These are phyloP conservation scores for Bryoerythrophyllum caledonicum DNA, from an alignment of 225 moss, liverwort and hornwort genomes.

Conservation along the genomic window DNA sequence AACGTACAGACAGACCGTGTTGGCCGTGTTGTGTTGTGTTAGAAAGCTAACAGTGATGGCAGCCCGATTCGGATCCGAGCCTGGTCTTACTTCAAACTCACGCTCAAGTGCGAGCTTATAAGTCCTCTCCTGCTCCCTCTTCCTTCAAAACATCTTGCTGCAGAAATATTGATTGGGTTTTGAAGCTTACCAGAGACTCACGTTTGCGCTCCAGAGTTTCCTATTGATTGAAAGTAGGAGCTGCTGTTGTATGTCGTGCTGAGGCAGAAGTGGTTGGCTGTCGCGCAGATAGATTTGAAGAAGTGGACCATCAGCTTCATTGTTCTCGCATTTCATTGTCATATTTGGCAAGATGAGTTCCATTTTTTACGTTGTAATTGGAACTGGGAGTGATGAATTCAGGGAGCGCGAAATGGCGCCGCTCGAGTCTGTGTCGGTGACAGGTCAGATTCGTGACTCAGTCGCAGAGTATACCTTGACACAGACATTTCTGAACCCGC, in stretches of 20 bases:
- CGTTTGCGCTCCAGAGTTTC: too few relatives aligned
- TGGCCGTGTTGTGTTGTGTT: too few relatives aligned
- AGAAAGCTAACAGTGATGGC: too few relatives aligned
- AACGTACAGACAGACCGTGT: too few relatives aligned
- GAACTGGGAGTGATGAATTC: background rate
- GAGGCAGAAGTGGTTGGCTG: too few relatives aligned
- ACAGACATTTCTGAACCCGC: constrained; percentile 10
- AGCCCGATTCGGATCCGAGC: background rate
- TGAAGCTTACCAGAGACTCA: too few relatives aligned
- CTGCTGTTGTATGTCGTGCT: too few relatives aligned
- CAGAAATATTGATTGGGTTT: too few relatives aligned
- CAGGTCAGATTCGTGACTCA: constrained; percentile 34
- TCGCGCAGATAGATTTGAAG: background rate
- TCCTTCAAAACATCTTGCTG: background rate
- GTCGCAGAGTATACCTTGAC: too few relatives aligned
- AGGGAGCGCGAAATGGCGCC: constrained; percentile 12
- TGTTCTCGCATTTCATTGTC: too few relatives aligned
- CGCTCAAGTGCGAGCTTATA: background rate
- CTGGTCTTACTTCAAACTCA: constrained; percentile 7
- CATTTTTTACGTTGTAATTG: constrained; percentile 1
- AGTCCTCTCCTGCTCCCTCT: background rate
- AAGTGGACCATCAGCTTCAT: background rate
- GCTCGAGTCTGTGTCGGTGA: constrained; percentile 30
- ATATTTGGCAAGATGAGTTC: constrained; percentile 23
- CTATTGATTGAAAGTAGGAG: too few relatives aligned